Conservation (phyloP, 148 eudicot genomes). For the Polygonum aviculare region DNA sequence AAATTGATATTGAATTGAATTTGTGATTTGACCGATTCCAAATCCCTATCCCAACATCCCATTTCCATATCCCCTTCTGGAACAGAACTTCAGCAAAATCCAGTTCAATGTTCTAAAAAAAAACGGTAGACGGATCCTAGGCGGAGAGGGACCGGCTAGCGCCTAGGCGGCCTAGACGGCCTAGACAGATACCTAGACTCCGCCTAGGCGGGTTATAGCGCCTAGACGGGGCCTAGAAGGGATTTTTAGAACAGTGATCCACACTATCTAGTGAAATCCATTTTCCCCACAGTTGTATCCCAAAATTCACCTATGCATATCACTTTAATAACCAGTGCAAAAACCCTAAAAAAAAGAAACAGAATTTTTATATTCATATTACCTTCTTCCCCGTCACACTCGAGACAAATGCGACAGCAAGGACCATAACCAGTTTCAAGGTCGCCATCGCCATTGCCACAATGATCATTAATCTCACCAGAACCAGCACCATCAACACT, state of each 20-base stretch:
- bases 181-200: too few species aligned
- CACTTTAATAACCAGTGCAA: background rate
- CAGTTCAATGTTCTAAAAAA: too few species aligned
- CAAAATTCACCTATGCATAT: background rate
- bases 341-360: background rate
- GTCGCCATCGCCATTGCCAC: conserved; percentile 20
- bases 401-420: conserved; percentile 81
- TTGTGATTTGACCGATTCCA: background rate
- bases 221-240: too few species aligned
- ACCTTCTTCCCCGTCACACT: conserved; percentile 70
- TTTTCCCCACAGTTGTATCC: background rate
- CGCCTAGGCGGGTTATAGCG: too few species aligned
- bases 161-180: too few species aligned
- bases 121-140: too few species aligned
- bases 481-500: conserved; percentile 11
- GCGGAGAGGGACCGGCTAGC: too few species aligned
- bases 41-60: background rate
- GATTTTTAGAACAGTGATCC: too few species aligned
- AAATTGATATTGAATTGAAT: background rate
- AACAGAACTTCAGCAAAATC: background rate
- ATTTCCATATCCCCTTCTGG: background rate
- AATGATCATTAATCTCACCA: conserved; percentile 27
- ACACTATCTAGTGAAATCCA: background rate
- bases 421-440: conserved; percentile 51
- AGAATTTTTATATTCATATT: background rate